Conservation (phyloP, 495 filamentous ascomycete genomes). For the Penicillium goetzii region DNA sequence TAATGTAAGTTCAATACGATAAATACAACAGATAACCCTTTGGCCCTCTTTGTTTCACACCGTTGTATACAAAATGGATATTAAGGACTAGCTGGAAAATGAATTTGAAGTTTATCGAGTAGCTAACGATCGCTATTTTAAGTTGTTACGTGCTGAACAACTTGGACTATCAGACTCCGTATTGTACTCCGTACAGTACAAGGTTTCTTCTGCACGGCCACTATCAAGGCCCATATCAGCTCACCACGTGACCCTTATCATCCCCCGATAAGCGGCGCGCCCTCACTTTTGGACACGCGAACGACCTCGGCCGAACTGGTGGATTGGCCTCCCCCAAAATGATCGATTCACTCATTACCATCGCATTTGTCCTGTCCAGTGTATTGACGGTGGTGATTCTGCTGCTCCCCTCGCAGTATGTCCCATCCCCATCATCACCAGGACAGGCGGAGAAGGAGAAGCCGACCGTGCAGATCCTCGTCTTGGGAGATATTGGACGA, state of each 20-base stretch:
- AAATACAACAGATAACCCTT: neutral
- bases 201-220: no score
- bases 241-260: conserved; percentile 22
- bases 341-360: conserved; percentile 47
- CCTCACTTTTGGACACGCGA: neutral
- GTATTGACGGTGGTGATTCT: conserved; percentile 53
- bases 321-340: conserved; percentile 28
- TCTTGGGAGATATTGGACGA: conserved; percentile 95
- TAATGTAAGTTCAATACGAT: neutral
- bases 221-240: no score
- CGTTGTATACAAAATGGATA: no score
- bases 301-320: conserved; percentile 3
- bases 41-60: neutral
- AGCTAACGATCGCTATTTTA: no score
- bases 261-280: neutral
- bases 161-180: no score
- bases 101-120: no score
- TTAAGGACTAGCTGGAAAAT: no score
- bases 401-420: conserved; percentile 56
- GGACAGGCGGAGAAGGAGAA: conserved; percentile 23
- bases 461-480: conserved; percentile 75
- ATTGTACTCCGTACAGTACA: no score
- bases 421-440: conserved; percentile 20
- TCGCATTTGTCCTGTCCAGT: conserved; percentile 55
- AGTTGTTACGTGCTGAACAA: no score